phyloP scores from a whole-genome alignment of 768 basidiomycete species.

The Suillus spraguei region DNA sequence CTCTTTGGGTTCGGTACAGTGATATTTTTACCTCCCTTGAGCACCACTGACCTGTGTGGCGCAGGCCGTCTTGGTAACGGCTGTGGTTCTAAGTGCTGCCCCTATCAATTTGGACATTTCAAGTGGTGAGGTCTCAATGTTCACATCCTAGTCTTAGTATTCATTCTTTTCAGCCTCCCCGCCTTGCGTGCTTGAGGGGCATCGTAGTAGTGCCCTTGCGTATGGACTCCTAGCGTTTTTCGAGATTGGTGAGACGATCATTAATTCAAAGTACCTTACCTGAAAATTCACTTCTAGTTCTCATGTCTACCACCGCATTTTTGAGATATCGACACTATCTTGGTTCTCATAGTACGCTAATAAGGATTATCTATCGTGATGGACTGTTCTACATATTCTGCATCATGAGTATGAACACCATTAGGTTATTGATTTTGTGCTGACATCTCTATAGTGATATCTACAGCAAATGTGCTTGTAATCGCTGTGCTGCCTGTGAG shows the following conservation, averaged over 20 bases:
- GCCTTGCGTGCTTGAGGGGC: slow-evolving; percentile 6
- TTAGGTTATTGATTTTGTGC: not conserved
- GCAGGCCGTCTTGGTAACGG: not conserved
- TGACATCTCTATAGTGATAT: not conserved
- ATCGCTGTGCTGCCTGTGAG: not conserved
- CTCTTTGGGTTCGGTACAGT: not conserved
- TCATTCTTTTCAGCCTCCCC: not conserved
- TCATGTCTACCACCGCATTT: slow-evolving; percentile 6
- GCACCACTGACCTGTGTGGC: not conserved
- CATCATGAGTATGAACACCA: not conserved
- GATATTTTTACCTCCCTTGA: not conserved
- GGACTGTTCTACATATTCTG: slow-evolving; percentile 5
- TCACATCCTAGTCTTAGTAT: not conserved
- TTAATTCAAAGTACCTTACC: not conserved
- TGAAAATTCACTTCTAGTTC: not conserved
- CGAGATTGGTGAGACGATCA: slow-evolving; percentile 10
- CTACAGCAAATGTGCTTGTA: not conserved
- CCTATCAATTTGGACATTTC: not conserved
- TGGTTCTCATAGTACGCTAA: slow-evolving; percentile 4
- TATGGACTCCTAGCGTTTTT: slow-evolving; percentile 10
- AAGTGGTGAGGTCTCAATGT: not conserved
- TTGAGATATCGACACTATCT: slow-evolving; percentile 10
- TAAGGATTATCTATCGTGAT: slow-evolving; percentile 10
- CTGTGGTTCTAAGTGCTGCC: slow-evolving; percentile 3
- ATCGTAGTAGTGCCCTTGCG: not conserved